Evolutionary conservation across 768 basidiomycete species (phyloP), one percentile per base, ranked within the genome.

Genomic region (Lepiota venenata): DNA sequence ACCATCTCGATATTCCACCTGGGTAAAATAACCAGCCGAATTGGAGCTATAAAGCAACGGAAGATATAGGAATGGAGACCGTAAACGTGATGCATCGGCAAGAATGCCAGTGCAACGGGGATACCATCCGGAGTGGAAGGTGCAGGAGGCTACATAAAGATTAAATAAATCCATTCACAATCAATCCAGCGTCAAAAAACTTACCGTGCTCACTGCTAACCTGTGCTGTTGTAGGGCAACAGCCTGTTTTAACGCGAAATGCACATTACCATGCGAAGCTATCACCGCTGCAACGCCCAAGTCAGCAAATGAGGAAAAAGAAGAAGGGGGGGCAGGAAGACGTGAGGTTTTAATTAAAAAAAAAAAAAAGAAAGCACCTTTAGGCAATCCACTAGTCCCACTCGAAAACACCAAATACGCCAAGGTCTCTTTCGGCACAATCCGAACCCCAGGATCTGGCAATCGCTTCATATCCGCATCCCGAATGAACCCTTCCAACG

Each of bases 401-500:
- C 88, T 90, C 0, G 88, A 90, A 62, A 88, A 88, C 0, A 85
- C 70, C 3, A 90, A 69, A 63, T 88, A 87, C 1, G 85, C 87
- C 1, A 88, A 66, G 0, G 83, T 84, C 53, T 84, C 70, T 29
- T 68, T 71, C 10, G 58, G 66, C 0, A 80, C 85, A 0, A 73
- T 69, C 38, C 72, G 74, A 25, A 82, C 66, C 1, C 70, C 68
- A 1, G 77, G 61, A 1, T 71, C 61, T 9, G 78, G 72, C 0
- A 77, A 60, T 0, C 68, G 66, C 21, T 67, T 69, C 11, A 50
- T 59, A 39, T 65, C 67, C 15, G 73, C 75, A 12, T 64, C 61
- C 8, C 69, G 64, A 11, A 84, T 73, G 37, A 84, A 65, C n/a
- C 40, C 46, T 72, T 71, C 10, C 63, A 64, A 45, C 81, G 74